phyloP scores from a whole-genome alignment of 75 land plant species.

The Selaginella tamariscina region DNA sequence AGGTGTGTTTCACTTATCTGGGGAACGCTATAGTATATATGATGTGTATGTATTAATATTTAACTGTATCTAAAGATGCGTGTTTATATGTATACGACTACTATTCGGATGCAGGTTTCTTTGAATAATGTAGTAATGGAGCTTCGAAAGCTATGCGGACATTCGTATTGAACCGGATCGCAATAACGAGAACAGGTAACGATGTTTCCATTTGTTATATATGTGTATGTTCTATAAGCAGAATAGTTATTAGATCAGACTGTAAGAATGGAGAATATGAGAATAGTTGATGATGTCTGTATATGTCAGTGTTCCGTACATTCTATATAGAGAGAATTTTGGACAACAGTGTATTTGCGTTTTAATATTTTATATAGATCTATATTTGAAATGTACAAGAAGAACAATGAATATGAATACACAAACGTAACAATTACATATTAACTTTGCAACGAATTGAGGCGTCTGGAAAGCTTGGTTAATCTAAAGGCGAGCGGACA shows the following conservation, averaged over 20 bases:
- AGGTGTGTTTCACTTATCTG: not conserved
- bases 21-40: not conserved
- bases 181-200: too few relatives aligned
- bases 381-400: too few relatives aligned
- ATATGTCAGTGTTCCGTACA: not conserved
- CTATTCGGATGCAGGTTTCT: constrained; percentile 1
- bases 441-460: constrained; percentile 1
- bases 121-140: constrained; percentile 9
- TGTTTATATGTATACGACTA: not conserved
- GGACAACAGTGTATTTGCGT: too few relatives aligned
- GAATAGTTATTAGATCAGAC: not conserved
- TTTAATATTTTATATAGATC: too few relatives aligned
- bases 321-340: too few relatives aligned
- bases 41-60: not conserved
- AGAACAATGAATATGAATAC: too few relatives aligned
- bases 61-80: not conserved
- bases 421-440: too few relatives aligned
- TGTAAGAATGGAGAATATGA: not conserved
- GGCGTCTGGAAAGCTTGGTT: constrained; percentile 3
- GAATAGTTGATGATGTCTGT: not conserved
- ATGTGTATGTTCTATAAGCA: too few relatives aligned
- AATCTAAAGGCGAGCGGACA: constrained; percentile 4
- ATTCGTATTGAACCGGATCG: too few relatives aligned
- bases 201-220: too few relatives aligned
- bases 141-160: not conserved